Evolutionary conservation across 768 basidiomycete species (phyloP), one percentile per base, ranked within the genome.

Genomic region (Boletus huronensis): DNA sequence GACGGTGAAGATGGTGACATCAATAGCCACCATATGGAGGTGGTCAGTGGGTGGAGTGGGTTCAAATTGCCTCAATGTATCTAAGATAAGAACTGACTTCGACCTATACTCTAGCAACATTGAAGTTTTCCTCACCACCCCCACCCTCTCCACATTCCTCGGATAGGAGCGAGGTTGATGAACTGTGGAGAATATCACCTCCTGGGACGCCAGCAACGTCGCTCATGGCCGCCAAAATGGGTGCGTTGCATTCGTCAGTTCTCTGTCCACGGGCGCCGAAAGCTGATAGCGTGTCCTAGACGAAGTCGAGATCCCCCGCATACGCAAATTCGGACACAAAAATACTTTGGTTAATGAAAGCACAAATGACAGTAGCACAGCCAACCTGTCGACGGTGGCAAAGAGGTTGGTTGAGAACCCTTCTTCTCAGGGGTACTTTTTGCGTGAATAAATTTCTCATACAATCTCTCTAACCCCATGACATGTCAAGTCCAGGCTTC

Each of bases 41-140:
- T 87, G 32, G 78, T 87, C 1, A 76, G 82, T 66, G 87, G 85
- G 28, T 85, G 85, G 84, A 66, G 88, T 88, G 62, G 41, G 79
- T 77, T 40, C 44, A 56, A 34, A 48, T 55, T 16, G 17, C 43
- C 35, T 45, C 54, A 5, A 28, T 48, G 43, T 6, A 40, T 54
- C 31, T 29, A 31, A 21, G 4, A 29, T 11, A 17, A 44, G 26
- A 36, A 28, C 51, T 62, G 25, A 67, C 17, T 52, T 57, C 5
- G 28, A 46, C 45, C 32, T 25, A 23, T 35, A 16, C 38, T 45
- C 44, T 40, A 71, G 71, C 54, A 13, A 61, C 55, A 61, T 70
- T 44, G 77, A 76, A 75, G 16, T 74, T 76, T 36, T 76, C 78
- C 1, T 75, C 75, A 13, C 72, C 77, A 0, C 68, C 73, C 1